These are phyloP conservation scores for Cyclotella sp. DNA, from an alignment of 108 stramenopile genomes.

Conservation along the genomic window DNA sequence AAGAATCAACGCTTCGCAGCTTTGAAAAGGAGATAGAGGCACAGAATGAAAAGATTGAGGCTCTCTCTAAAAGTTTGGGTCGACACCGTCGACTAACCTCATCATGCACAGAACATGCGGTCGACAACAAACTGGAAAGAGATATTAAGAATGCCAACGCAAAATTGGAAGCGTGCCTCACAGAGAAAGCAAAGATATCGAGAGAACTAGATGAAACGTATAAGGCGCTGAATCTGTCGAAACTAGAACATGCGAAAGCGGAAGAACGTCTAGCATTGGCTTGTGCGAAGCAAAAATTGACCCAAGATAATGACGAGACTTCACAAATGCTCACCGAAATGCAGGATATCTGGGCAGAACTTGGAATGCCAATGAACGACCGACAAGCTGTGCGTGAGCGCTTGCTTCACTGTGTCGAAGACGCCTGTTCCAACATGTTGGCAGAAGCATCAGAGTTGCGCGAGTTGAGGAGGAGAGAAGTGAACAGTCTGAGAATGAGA, in stretches of 20 bases:
- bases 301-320: slow-evolving; percentile 46
- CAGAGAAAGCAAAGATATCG: slow-evolving; percentile 15
- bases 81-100: slow-evolving; percentile 43
- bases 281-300: slow-evolving; percentile 50
- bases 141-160: slow-evolving; percentile 19
- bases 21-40: slow-evolving; percentile 73
- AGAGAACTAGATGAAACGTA: slow-evolving; percentile 40
- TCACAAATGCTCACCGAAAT: slow-evolving; percentile 51
- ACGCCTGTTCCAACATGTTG: slow-evolving; percentile 63
- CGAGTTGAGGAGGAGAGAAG: slow-evolving; percentile 37
- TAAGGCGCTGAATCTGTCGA: slow-evolving; percentile 21
- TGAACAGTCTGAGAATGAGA: slow-evolving; percentile 28
- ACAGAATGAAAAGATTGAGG: slow-evolving; percentile 48
- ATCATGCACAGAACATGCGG: slow-evolving; percentile 31
- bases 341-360: slow-evolving; percentile 63
- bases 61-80: slow-evolving; percentile 56
- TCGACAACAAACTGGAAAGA: slow-evolving; percentile 30
- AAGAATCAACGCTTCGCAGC: slow-evolving; percentile 68
- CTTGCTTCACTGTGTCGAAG: slow-evolving; percentile 65
- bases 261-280: slow-evolving; percentile 62
- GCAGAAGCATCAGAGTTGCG: slow-evolving; percentile 57
- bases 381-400: slow-evolving; percentile 51
- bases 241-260: slow-evolving; percentile 34
- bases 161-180: slow-evolving; percentile 29
- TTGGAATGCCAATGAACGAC: slow-evolving; percentile 59